Conservation (phyloP, 75 land plant species). For the Chamaecyparis obtusa region DNA sequence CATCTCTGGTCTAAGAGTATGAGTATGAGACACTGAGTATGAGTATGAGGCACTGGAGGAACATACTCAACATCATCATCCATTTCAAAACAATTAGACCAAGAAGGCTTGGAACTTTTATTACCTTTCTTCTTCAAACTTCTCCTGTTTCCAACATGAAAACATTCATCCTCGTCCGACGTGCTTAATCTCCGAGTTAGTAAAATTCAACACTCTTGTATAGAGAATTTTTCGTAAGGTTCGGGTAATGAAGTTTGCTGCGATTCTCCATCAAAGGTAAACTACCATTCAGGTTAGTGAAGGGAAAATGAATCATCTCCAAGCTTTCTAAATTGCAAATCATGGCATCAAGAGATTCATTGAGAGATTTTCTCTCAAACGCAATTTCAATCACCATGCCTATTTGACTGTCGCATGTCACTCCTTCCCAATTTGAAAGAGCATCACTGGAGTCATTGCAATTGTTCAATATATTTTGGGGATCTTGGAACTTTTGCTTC, state of each 20-base stretch:
- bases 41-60: too few species aligned
- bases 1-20: too few species aligned
- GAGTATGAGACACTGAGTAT: too few species aligned
- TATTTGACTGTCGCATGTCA: background rate
- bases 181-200: too few species aligned
- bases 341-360: slow-evolving; percentile 12
- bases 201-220: slow-evolving; percentile 28
- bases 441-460: background rate
- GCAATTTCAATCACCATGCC: background rate
- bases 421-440: background rate
- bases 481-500: slow-evolving; percentile 21
- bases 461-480: slow-evolving; percentile 16
- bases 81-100: too few species aligned
- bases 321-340: slow-evolving; percentile 7
- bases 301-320: slow-evolving; percentile 18
- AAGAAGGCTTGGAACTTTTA: too few species aligned
- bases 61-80: too few species aligned
- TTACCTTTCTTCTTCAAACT: too few species aligned
- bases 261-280: slow-evolving; percentile 24
- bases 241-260: slow-evolving; percentile 20
- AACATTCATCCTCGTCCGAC: too few species aligned
- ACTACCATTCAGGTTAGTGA: slow-evolving; percentile 21
- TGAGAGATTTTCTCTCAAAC: background rate
- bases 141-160: too few species aligned
- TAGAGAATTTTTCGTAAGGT: slow-evolving; percentile 24